phyloP scores from a whole-genome alignment of 106 monocot species.

The Phalaenopsis equestris region DNA sequence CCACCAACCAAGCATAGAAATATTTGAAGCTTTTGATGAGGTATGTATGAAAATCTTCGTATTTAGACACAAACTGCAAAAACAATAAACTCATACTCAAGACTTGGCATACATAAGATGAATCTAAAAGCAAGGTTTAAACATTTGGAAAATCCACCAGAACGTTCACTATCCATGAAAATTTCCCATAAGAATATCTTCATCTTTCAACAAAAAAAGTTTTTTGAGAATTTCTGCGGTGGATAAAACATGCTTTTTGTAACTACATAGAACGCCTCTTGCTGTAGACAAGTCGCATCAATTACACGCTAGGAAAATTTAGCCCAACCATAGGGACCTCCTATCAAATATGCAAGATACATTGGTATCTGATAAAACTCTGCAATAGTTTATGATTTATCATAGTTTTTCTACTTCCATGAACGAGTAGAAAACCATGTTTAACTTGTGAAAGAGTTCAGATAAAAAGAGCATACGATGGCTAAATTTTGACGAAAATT shows the following conservation, averaged over 20 bases:
- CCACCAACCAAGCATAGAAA: slow-evolving; percentile 69
- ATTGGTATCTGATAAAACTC: no score
- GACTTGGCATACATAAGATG: not conserved
- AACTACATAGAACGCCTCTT: not conserved
- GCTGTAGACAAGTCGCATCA: no score
- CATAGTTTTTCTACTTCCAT: no score
- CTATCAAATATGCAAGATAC: no score
- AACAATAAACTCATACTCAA: not conserved
- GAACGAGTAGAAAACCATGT: not conserved
- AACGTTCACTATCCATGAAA: not conserved
- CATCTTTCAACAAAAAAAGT: not conserved
- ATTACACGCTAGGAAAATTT: no score
- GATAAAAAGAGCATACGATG: not conserved
- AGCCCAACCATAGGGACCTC: no score
- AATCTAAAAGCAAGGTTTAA: not conserved
- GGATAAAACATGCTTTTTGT: not conserved
- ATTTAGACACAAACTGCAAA: not conserved
- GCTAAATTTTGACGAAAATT: not conserved
- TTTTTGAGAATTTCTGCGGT: not conserved
- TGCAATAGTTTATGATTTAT: no score
- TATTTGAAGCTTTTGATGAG: slow-evolving; percentile 79
- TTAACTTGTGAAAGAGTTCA: not conserved
- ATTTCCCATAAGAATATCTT: not conserved
- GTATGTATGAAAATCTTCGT: slow-evolving; percentile 11
- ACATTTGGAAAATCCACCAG: not conserved